Evolutionary conservation across 1,284 basidiomycete species (phyloP).

Genomic region (Ustilago tritici): DNA sequence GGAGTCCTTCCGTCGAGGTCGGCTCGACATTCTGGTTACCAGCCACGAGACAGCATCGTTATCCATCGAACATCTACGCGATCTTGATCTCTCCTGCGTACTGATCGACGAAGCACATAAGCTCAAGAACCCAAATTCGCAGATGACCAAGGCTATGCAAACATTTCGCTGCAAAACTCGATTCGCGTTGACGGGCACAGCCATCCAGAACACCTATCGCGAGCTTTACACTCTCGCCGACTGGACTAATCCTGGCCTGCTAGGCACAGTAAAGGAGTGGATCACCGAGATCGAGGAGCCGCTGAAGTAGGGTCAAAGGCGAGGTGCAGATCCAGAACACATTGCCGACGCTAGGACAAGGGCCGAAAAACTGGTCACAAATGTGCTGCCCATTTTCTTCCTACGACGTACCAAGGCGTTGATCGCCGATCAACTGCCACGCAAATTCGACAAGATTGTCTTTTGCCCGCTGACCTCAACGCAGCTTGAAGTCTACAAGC

Average conservation of each 20-base stretch:
- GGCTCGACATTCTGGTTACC: slow-evolving; percentile 74
- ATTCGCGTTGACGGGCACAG: slow-evolving; percentile 83
- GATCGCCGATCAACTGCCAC: slow-evolving; percentile 82
- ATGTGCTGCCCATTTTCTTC: slow-evolving; percentile 81
- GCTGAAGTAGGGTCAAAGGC: slow-evolving; percentile 76
- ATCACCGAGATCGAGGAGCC: slow-evolving; percentile 67
- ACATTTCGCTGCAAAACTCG: slow-evolving; percentile 76
- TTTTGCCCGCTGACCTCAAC: slow-evolving; percentile 82
- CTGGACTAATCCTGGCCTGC: slow-evolving; percentile 52
- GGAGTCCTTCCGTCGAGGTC: slow-evolving; percentile 76
- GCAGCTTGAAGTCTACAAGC: slow-evolving; percentile 80
- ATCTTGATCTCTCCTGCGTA: slow-evolving; percentile 71
- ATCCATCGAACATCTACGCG: slow-evolving; percentile 81
- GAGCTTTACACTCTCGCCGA: slow-evolving; percentile 78
- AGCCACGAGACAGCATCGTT: slow-evolving; percentile 34
- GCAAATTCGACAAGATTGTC: slow-evolving; percentile 85
- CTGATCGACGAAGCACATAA: slow-evolving; percentile 85
- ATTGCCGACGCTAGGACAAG: slow-evolving; percentile 72
- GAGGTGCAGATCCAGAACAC: slow-evolving; percentile 76
- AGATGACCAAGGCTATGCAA: slow-evolving; percentile 77
- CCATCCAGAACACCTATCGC: slow-evolving; percentile 85
- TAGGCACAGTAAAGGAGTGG: slow-evolving; percentile 44
- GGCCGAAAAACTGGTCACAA: slow-evolving; percentile 73
- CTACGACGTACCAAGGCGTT: slow-evolving; percentile 84
- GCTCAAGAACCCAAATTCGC: slow-evolving; percentile 78